Base-by-base conservation (phyloP, 176 grass and related monocot species). In the Hyparrhenia diplandra region DNA sequence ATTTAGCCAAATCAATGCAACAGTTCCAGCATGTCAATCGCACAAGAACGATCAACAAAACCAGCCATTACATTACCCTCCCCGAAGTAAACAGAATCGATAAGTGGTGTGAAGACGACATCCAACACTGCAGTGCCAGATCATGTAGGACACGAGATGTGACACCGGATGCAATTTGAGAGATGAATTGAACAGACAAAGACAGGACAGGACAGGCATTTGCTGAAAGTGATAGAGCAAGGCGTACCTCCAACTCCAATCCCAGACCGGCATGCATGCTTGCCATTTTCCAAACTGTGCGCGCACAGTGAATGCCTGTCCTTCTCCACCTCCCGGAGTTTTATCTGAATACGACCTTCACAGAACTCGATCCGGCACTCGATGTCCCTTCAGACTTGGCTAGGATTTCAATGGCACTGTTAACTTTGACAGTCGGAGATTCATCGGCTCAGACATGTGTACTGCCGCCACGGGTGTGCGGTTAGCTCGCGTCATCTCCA, bases 151-250 rank as follows among this genome's bases (percentile, higher is more conserved):
- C 41, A 28, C 64, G 18, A 18, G 63, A 55, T 49, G 62, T 40
- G 20, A 64, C 35, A 74, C 51, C 51, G 47, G 40, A 62, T 24
- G 62, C 32, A 34, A 75, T 80, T 27, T 39, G 30, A 52, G 69
- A 64, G 45, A 63, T 25, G 76, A 75, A 75, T 67, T 40, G 69
- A 84, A 70, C 82, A 70, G 63, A 64, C 59, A 46, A 54, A 51
- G 51, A 31, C 55, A 5, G 70, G 61, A 31, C n/a, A 11, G 54
- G 55, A 24, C 80, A 17, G 13, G 71, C 60, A 67, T 83, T 75
- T 29, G 13, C 71, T 83, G 71, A 75, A 67, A 83, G 71, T 30
- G 81, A 83, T 32, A 83, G 60, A 75, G 81, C 81, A 75, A 67
- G 20, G 60, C 81, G 18, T 83, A 83, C 71, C 71, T 73, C 70